Conservation (phyloP, 371 early-diverging fungal genomes). For the Lichtheimia corymbifera region DNA sequence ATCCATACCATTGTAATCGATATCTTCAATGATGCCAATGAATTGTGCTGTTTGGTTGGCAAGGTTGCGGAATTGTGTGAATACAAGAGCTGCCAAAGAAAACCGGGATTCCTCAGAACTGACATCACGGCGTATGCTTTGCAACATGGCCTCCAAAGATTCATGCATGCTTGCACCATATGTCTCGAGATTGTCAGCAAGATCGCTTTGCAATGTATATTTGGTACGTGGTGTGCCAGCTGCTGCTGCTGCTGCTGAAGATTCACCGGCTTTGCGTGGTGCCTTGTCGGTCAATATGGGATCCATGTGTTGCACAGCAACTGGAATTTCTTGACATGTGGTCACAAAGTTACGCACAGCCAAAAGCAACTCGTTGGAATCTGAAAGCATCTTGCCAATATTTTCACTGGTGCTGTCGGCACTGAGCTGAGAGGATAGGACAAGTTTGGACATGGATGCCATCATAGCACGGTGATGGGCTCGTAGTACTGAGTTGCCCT, state of each 20-base stretch:
- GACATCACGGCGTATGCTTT: conserved; percentile 14
- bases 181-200: conserved; percentile 33
- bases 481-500: conserved; percentile 64
- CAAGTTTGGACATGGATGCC: conserved; percentile 78
- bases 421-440: conserved; percentile 82
- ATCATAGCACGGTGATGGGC: conserved; percentile 80
- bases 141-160: conserved; percentile 32
- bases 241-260: neutral
- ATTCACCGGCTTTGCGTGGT: neutral
- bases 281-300: conserved; percentile 23
- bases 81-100: conserved; percentile 58
- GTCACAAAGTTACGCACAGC: conserved; percentile 78
- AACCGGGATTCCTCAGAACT: conserved; percentile 27
- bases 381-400: conserved; percentile 29
- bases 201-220: conserved; percentile 28
- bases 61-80: conserved; percentile 51
- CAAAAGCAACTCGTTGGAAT: conserved; percentile 63
- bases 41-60: conserved; percentile 47
- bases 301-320: conserved; percentile 56
- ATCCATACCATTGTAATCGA: conserved; percentile 27
- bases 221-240: conserved; percentile 7
- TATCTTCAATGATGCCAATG: conserved; percentile 41
- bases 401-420: conserved; percentile 54
- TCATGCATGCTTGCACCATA: conserved; percentile 42
- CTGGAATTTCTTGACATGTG: conserved; percentile 72